phyloP scores from a whole-genome alignment of 345 rosid genomes.

The Citrus cavaleriei region DNA sequence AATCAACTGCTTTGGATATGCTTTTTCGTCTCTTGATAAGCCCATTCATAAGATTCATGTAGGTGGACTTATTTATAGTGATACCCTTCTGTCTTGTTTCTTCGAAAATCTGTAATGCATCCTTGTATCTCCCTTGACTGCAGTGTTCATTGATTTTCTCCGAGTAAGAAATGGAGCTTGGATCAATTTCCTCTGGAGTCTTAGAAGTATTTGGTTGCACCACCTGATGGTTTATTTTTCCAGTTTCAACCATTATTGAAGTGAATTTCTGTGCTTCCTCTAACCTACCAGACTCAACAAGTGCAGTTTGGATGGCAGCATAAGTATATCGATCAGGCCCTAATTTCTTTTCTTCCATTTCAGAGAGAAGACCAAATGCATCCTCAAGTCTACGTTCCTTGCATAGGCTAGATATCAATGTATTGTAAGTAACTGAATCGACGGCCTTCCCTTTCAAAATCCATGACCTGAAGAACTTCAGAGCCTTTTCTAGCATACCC shows the following conservation, averaged over 20 bases:
- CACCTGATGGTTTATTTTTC: not conserved
- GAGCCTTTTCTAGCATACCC: constrained; percentile 77
- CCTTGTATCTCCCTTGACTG: constrained; percentile 53
- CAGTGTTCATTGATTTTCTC: constrained; percentile 70
- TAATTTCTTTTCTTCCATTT: constrained; percentile 60
- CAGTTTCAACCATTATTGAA: constrained; percentile 44
- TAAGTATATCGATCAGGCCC: constrained; percentile 70
- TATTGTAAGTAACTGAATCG: constrained; percentile 77
- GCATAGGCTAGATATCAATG: constrained; percentile 66
- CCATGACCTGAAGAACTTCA: constrained; percentile 69
- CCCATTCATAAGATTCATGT: constrained; percentile 47
- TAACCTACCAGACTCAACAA: constrained; percentile 48
- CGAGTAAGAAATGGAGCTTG: constrained; percentile 39
- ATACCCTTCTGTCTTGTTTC: constrained; percentile 40
- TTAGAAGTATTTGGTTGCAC: constrained; percentile 8
- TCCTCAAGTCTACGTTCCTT: constrained; percentile 63
- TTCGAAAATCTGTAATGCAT: constrained; percentile 37
- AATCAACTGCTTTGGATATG: constrained; percentile 24
- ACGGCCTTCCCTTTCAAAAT: constrained; percentile 48
- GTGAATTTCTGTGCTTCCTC: constrained; percentile 56
- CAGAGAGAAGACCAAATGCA: constrained; percentile 60
- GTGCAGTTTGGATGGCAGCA: constrained; percentile 47
- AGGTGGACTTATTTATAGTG: constrained; percentile 34
- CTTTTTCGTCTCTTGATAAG: constrained; percentile 56
- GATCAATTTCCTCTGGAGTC: constrained; percentile 30